Percentiles rank a stretch among this genome's conserved stretches.
Evolutionary conservation across 805 yeast genomes (phyloP).

Genomic region (Brettanomyces anomalus): DNA sequence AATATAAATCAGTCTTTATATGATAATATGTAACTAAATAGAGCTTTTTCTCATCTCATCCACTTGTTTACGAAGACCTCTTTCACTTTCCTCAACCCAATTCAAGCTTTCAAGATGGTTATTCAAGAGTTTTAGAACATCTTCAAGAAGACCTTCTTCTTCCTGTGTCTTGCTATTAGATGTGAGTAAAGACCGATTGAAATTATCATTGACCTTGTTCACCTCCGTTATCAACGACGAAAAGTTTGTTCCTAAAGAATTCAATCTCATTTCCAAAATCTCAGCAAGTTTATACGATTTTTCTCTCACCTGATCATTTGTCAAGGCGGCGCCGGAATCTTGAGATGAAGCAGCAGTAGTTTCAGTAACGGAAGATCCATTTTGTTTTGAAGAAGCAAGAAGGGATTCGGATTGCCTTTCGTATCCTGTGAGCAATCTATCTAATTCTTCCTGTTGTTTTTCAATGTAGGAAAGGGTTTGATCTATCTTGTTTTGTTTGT

Average conservation of each 20-base stretch:
- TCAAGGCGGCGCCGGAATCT: conserved; percentile 25
- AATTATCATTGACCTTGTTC: conserved; percentile 72
- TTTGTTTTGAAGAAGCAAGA: conserved; percentile 26
- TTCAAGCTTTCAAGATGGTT: conserved; percentile 84
- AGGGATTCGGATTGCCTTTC: conserved; percentile 62
- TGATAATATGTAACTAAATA: neutral
- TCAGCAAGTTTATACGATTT: conserved; percentile 86
- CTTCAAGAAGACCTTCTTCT: conserved; percentile 39
- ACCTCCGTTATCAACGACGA: conserved; percentile 71
- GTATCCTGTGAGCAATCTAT: conserved; percentile 68
- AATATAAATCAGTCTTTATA: neutral
- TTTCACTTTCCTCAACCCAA: conserved; percentile 74
- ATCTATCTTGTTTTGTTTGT: conserved; percentile 76
- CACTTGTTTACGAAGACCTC: conserved; percentile 57
- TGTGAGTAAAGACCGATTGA: conserved; percentile 49
- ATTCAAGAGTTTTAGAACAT: conserved; percentile 73
- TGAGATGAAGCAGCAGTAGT: neutral
- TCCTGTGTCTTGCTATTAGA: conserved; percentile 16
- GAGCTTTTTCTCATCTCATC: conserved; percentile 24
- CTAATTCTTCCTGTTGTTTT: conserved; percentile 89
- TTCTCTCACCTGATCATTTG: conserved; percentile 80
- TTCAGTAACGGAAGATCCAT: conserved; percentile 2
- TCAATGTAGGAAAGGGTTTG: conserved; percentile 80
- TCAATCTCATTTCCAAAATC: conserved; percentile 71
- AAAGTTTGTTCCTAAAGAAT: conserved; percentile 66